Conservation (phyloP, 805 yeast species). For the Metschnikowia borealis region DNA sequence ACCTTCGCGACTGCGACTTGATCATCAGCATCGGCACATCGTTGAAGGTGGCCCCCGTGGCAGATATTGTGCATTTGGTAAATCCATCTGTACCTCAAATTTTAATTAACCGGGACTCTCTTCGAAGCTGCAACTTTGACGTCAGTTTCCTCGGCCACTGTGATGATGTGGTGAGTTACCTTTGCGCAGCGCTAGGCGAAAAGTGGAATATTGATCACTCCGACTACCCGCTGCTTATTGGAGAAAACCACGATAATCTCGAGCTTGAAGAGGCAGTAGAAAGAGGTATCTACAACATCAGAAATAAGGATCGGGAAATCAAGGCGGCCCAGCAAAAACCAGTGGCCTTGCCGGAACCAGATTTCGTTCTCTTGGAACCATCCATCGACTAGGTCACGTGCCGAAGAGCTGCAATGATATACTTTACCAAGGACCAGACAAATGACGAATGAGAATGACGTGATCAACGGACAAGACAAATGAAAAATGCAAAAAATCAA, state of each 20-base stretch:
- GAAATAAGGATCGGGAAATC: background rate
- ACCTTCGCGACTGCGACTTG: slow-evolving; percentile 67
- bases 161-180: slow-evolving; percentile 72
- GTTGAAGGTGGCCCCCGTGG: slow-evolving; percentile 86
- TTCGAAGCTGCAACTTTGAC: slow-evolving; percentile 75
- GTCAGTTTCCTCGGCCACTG: slow-evolving; percentile 72
- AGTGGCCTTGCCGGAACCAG: slow-evolving; percentile 10
- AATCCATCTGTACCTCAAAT: slow-evolving; percentile 78
- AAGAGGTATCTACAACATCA: background rate
- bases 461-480: background rate
- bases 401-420: too few relatives aligned
- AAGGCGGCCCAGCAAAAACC: background rate
- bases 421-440: too few relatives aligned
- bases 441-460: too few relatives aligned
- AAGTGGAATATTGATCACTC: slow-evolving; percentile 34
- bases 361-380: slow-evolving; percentile 16
- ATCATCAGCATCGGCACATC: slow-evolving; percentile 87
- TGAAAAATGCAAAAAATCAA: background rate
- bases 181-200: slow-evolving; percentile 34
- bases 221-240: slow-evolving; percentile 18
- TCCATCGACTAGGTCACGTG: background rate
- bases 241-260: slow-evolving; percentile 9
- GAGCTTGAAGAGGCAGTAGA: background rate
- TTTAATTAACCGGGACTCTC: slow-evolving; percentile 71
- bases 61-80: slow-evolving; percentile 75